Percentiles rank a stretch among this genome's conserved stretches.
Conservation (phyloP, 129 eudicot species). For the Artemisia argyi region DNA sequence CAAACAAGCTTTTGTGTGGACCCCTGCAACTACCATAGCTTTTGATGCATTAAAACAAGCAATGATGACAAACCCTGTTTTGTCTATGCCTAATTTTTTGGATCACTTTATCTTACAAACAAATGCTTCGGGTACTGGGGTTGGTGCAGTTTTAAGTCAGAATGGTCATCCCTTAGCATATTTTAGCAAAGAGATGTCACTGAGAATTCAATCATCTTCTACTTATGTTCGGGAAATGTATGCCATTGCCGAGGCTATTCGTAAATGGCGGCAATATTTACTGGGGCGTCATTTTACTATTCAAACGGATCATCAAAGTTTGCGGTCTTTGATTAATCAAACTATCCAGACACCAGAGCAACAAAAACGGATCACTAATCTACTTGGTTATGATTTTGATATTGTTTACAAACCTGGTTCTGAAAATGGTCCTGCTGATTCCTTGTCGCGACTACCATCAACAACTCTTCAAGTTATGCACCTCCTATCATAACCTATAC, state of each 20-base stretch:
- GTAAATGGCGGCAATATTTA: constrained; percentile 11
- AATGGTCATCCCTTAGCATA: not conserved
- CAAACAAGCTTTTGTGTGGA: not conserved
- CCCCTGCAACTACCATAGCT: not conserved
- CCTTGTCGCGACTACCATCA: not conserved
- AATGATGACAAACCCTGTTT: not conserved
- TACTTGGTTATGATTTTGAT: constrained; percentile 13
- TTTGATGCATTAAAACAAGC: not conserved
- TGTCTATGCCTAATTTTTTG: not conserved
- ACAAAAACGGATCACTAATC: not conserved
- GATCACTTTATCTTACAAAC: not conserved
- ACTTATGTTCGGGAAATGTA: not conserved
- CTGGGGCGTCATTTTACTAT: not conserved
- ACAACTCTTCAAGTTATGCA: not conserved
- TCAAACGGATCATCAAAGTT: not conserved
- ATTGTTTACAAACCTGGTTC: not conserved
- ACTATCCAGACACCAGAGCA: not conserved
- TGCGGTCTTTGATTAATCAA: not conserved
- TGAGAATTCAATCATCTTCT: not conserved
- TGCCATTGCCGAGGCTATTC: not conserved
- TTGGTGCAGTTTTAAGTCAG: constrained; percentile 2
- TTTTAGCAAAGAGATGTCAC: not conserved
- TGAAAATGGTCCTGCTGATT: not conserved
- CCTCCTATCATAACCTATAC: not conserved
- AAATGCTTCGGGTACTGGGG: not conserved